These are phyloP conservation scores for Penicillium turbatum DNA, from an alignment of 495 filamentous ascomycete species.

Conservation along the genomic window DNA sequence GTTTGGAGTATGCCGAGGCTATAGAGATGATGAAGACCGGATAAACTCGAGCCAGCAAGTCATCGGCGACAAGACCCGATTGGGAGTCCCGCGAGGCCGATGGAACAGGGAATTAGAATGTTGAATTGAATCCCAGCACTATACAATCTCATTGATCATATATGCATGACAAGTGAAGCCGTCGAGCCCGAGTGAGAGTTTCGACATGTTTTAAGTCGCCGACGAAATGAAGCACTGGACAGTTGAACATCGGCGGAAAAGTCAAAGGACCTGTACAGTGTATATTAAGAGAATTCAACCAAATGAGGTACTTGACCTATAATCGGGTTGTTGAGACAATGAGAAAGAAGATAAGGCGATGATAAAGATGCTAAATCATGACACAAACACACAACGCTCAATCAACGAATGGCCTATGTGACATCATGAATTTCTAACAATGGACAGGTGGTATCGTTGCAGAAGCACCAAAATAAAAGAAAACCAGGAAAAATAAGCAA, in stretches of 20 bases:
- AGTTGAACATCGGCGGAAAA: neutral
- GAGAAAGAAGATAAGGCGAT: neutral
- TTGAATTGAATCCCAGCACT: neutral
- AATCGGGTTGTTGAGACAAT: neutral
- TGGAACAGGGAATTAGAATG: neutral
- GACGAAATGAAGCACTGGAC: neutral
- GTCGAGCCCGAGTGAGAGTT: neutral
- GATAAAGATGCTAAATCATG: neutral
- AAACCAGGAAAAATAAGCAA: slow-evolving; percentile 12
- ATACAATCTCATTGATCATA: neutral
- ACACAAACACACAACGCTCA: neutral
- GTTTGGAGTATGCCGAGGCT: neutral
- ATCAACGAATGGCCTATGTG: slow-evolving; percentile 33
- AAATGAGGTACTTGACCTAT: neutral
- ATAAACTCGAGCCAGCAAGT: neutral
- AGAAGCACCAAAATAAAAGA: slow-evolving; percentile 10
- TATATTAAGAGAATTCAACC: neutral
- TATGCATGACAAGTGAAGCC: neutral
- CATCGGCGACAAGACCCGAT: neutral
- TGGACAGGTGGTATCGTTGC: slow-evolving; percentile 35
- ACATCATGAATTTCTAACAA: slow-evolving; percentile 30
- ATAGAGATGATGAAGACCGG: neutral
- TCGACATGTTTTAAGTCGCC: neutral
- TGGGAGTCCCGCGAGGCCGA: neutral
- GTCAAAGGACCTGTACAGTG: neutral